Percentiles rank a stretch among this genome's conserved stretches.
Evolutionary conservation across 2,329 filamentous ascomycete species (phyloP).

Genomic region (Xylariales sp.): DNA sequence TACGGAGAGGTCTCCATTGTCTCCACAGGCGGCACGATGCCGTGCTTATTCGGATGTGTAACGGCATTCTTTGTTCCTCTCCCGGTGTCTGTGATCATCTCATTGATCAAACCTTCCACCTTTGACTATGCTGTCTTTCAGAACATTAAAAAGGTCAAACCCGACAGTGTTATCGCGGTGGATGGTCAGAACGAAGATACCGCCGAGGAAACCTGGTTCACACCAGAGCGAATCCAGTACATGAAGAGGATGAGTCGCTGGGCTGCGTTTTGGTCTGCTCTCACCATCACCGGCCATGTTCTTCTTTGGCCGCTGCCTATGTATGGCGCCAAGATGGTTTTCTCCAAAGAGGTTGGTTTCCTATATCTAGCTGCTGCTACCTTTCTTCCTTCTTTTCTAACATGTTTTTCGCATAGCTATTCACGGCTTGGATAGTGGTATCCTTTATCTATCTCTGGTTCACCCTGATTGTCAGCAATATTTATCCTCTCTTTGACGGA

Average conservation of each 20-base stretch:
- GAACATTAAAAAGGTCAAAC: not conserved
- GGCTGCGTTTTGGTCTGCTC: conserved; percentile 8
- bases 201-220: conserved; percentile 1
- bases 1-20: conserved; percentile 34
- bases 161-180: not conserved
- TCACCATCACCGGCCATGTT: conserved; percentile 8
- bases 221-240: conserved; percentile 5
- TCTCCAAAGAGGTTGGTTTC: no score
- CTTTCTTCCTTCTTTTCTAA: no score
- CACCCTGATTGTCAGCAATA: conserved; percentile 7
- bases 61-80: not conserved
- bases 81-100: not conserved
- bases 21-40: conserved; percentile 33
- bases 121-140: not conserved
- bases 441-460: conserved; percentile 10
- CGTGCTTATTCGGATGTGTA: conserved; percentile 11
- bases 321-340: conserved; percentile 9
- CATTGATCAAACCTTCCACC: not conserved
- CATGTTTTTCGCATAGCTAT: no score
- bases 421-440: conserved; percentile 8
- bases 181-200: no score
- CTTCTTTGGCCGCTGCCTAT: conserved; percentile 10
- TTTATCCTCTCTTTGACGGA: conserved; percentile 9
- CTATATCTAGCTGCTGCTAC: no score
- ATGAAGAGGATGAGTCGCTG: conserved; percentile 10